phyloP scores from a whole-genome alignment of 306 rosid genomes.

The Vicia villosa region DNA sequence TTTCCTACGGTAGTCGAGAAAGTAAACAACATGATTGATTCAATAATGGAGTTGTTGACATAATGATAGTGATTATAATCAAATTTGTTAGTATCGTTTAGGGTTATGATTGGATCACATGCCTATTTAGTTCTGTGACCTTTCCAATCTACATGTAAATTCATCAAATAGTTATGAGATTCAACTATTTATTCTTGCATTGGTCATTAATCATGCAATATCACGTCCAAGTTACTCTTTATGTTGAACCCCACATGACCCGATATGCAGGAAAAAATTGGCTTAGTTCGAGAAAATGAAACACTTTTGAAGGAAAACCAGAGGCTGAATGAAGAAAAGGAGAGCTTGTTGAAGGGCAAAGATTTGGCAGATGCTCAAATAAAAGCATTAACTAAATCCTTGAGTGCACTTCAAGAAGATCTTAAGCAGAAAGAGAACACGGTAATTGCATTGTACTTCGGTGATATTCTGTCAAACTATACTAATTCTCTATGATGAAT shows the following conservation, averaged over 20 bases:
- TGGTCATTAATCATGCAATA: not conserved
- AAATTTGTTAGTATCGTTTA: too few species aligned
- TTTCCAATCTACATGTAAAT: not conserved
- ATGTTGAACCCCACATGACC: not conserved
- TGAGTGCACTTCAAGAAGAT: conserved; percentile 72
- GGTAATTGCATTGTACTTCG: conserved; percentile 50
- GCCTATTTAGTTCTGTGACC: too few species aligned
- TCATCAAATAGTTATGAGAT: not conserved
- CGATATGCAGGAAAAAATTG: conserved; percentile 66
- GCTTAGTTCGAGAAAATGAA: conserved; percentile 59
- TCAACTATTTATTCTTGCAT: not conserved
- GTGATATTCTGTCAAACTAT: conserved; percentile 31
- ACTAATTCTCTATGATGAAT: conserved; percentile 30
- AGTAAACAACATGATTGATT: not conserved
- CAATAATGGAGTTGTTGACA: not conserved
- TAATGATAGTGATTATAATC: too few species aligned
- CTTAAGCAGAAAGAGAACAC: conserved; percentile 71
- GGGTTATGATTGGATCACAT: too few species aligned
- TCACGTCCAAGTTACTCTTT: not conserved
- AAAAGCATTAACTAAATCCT: conserved; percentile 63
- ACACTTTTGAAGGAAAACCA: conserved; percentile 59
- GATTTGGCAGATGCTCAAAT: conserved; percentile 65
- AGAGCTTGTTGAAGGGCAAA: conserved; percentile 59
- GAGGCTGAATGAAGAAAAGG: conserved; percentile 62
- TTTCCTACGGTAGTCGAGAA: too few species aligned